Evolutionary conservation across 2,329 filamentous ascomycete genomes (phyloP).

Genomic region (Hymenoscyphus albidus): DNA sequence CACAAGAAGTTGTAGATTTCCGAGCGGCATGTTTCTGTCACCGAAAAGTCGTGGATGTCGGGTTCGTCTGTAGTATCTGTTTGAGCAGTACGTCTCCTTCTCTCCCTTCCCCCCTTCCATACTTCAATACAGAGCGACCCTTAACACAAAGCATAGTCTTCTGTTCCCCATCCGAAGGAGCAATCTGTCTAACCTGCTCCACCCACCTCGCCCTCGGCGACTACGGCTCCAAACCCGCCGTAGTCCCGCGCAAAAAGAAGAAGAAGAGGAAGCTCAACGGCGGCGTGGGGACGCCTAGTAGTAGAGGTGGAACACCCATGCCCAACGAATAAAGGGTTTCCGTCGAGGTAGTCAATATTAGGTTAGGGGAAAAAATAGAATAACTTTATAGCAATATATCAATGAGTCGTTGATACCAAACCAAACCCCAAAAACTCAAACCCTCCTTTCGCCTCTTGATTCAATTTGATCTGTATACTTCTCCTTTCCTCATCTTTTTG

Average conservation of each 20-base stretch:
- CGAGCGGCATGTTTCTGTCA: conserved; percentile 98
- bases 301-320: conserved; percentile 57
- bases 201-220: conserved; percentile 72
- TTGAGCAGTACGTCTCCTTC: conserved; percentile 63
- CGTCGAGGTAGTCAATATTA: too few relatives aligned
- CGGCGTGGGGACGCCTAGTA: conserved; percentile 50
- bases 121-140: too few relatives aligned
- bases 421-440: too few relatives aligned
- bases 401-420: too few relatives aligned
- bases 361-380: too few relatives aligned
- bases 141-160: conserved; percentile 52
- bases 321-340: conserved; percentile 32
- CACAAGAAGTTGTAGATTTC: conserved; percentile 87
- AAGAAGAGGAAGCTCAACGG: conserved; percentile 67
- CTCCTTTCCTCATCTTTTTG: too few relatives aligned
- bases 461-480: too few relatives aligned
- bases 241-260: conserved; percentile 67
- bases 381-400: too few relatives aligned
- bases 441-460: too few relatives aligned
- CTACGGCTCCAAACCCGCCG: conserved; percentile 73
- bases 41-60: conserved; percentile 81
- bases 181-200: conserved; percentile 78
- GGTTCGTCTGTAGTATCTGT: conserved; percentile 95
- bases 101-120: not conserved
- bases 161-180: conserved; percentile 61